Evolutionary conservation across 257 asterid genomes (phyloP), one percentile per base, ranked within the genome.

Genomic region (Scutellaria baicalensis): DNA sequence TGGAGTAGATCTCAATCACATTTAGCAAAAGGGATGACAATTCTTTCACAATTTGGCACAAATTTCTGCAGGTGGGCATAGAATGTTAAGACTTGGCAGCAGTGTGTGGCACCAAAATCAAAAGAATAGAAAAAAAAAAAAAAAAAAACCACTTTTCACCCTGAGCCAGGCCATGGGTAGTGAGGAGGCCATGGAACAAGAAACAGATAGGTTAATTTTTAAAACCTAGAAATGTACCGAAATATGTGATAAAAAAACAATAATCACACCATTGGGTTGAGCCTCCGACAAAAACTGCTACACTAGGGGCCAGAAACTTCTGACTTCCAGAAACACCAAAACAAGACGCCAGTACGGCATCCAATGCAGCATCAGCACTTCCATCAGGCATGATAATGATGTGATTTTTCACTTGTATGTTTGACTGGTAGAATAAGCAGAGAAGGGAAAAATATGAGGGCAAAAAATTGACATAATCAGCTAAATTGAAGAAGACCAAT

Each of bases 321-420:
- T 82, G 84, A 42, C 39, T 21, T 64, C 84, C 82, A 23, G 74
- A 75, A 67, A 77, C 79, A 79, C 87, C 84, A 71, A 82, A 79
- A 35, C 84, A 84, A 68, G 82, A 82, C 20, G 76, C 75, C 67
- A 82, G 66, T 59, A 82, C 38, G 67, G 79, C 78, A 73, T 82
- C 82, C 68, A 82, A 64, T 44, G 87, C 81, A 45, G 77, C 82
- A 71, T 82, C 84, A 56, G 79, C 81, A 67, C 75, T 79, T 62
- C 84, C 84, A 63, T 82, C 84, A 23, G 87, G 84, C 84, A 82
- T 77, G 51, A 82, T 48, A 40, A 82, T 55, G 11, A 78, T 83
- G 69, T 77, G 81, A 71, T 68, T 76, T 71, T 82, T 82, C 16
- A 68, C 79, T 74, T 81, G 84, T 72, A 77, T 77, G 77, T 74